A percentile compares a stretch with the other conserved stretches of the same genome.
phyloP scores from a whole-genome alignment of 1,139 yeast species.

The Kluyveromyces sp. region DNA sequence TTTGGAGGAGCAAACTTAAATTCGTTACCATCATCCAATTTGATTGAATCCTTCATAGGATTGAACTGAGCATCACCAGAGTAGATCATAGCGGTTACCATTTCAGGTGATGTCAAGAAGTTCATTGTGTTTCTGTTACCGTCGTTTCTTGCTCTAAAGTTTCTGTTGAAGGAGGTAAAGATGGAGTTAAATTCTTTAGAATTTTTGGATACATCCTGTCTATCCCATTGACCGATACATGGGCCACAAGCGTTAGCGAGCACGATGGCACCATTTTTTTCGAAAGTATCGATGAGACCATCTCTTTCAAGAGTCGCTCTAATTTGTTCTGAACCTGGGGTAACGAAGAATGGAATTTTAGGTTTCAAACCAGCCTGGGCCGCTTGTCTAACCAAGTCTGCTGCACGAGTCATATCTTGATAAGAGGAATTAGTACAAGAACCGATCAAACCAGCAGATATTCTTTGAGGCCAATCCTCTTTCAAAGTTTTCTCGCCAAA shows the following conservation, averaged over 20 bases:
- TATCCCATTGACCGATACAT: constrained; percentile 98
- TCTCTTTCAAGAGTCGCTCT: constrained; percentile 96
- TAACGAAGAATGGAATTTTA: constrained; percentile 83
- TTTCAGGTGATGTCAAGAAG: constrained; percentile 92
- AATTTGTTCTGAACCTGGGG: constrained; percentile 98
- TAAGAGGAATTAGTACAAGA: constrained; percentile 97
- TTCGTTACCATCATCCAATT: constrained; percentile 52
- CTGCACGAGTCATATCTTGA: constrained; percentile 96
- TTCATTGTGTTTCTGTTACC: constrained; percentile 97
- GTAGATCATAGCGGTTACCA: constrained; percentile 93
- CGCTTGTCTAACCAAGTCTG: constrained; percentile 80
- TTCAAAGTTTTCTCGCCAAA: constrained; percentile 55
- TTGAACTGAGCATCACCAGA: constrained; percentile 86
- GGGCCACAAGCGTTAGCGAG: constrained; percentile 98
- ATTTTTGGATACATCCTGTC: constrained; percentile 57
- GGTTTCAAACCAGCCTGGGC: constrained; percentile 81
- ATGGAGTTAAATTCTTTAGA: constrained; percentile 70
- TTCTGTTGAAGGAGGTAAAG: constrained; percentile 92
- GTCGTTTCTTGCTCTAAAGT: constrained; percentile 94
- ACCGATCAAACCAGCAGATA: constrained; percentile 90
- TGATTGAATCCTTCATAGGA: constrained; percentile 73
- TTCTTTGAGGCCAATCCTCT: constrained; percentile 74
- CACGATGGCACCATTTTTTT: constrained; percentile 80
- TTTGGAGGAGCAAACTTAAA: constrained; percentile 69
- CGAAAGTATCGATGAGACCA: constrained; percentile 73